phyloP scores from a whole-genome alignment of 352 stramenopile species.

The Phytopythium cucurbitacearum region DNA sequence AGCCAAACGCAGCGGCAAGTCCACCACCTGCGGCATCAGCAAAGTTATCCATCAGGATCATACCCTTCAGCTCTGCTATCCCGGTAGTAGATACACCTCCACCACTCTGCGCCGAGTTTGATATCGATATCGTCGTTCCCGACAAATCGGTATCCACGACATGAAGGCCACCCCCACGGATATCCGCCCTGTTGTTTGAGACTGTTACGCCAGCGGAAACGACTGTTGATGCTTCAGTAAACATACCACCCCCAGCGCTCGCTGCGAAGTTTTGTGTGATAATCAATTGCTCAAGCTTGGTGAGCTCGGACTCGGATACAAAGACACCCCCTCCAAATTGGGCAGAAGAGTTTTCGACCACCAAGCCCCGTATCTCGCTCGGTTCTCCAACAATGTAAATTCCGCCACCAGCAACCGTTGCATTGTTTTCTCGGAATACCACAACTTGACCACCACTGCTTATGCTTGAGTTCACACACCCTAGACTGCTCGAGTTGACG shows the following conservation, averaged over 20 bases:
- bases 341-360: slow-evolving; percentile 19
- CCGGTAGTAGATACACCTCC: slow-evolving; percentile 17
- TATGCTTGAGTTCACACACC: slow-evolving; percentile 6
- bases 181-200: slow-evolving; percentile 15
- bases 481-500: slow-evolving; percentile 20
- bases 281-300: slow-evolving; percentile 9
- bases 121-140: slow-evolving; percentile 11
- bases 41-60: slow-evolving; percentile 13
- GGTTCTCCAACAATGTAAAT: slow-evolving; percentile 19
- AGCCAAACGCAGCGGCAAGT: slow-evolving; percentile 14
- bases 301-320: background rate
- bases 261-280: slow-evolving; percentile 13
- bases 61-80: slow-evolving; percentile 9
- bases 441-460: too few species aligned
- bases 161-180: slow-evolving; percentile 22
- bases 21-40: slow-evolving; percentile 22
- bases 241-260: slow-evolving; percentile 23
- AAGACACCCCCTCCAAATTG: slow-evolving; percentile 20
- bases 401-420: slow-evolving; percentile 17
- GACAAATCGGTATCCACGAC: slow-evolving; percentile 14
- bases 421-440: slow-evolving; percentile 11
- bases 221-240: slow-evolving; percentile 7
- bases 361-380: slow-evolving; percentile 18
- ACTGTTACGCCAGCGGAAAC: slow-evolving; percentile 4
- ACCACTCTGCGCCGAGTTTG: slow-evolving; percentile 21